phyloP scores from a whole-genome alignment of 192 early-diverging fungal species.

The Podochytrium sp. region DNA sequence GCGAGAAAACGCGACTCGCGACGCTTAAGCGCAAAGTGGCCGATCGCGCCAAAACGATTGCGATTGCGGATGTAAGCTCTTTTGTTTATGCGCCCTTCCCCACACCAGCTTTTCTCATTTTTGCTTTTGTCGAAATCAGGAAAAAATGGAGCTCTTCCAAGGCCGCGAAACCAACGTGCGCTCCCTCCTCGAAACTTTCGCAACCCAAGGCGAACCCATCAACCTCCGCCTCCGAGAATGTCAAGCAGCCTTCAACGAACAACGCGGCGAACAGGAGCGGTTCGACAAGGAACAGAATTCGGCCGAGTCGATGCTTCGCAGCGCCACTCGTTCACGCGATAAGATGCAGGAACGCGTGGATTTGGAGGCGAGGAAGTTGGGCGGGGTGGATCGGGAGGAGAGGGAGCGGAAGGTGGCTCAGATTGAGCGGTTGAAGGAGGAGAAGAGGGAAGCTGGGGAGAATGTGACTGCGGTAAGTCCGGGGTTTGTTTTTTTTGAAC shows the following conservation, averaged over 20 bases:
- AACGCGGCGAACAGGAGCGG: conserved; percentile 20
- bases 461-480: not conserved
- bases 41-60: not conserved
- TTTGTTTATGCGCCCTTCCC: not conserved
- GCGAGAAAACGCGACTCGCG: not conserved
- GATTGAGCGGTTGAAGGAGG: conserved; percentile 41
- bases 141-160: not conserved
- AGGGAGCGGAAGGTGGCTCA: conserved; percentile 43
- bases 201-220: conserved; percentile 12
- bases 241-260: not conserved
- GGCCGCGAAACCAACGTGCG: conserved; percentile 1
- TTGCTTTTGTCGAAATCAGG: not conserved
- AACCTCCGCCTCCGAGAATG: not conserved
- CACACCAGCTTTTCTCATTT: not conserved
- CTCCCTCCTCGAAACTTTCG: not conserved
- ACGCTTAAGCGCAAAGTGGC: not conserved
- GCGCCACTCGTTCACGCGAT: conserved; percentile 1
- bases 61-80: not conserved
- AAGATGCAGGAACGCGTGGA: conserved; percentile 41
- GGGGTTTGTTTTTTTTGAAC: not conserved
- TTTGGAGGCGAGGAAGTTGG: conserved; percentile 53
- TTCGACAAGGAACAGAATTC: conserved; percentile 59
- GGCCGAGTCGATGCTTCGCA: conserved; percentile 5
- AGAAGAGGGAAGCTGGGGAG: conserved; percentile 31
- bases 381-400: conserved; percentile 33